These are phyloP conservation scores for Syzygium malaccense DNA, from an alignment of 441 rosid species.

Conservation along the genomic window DNA sequence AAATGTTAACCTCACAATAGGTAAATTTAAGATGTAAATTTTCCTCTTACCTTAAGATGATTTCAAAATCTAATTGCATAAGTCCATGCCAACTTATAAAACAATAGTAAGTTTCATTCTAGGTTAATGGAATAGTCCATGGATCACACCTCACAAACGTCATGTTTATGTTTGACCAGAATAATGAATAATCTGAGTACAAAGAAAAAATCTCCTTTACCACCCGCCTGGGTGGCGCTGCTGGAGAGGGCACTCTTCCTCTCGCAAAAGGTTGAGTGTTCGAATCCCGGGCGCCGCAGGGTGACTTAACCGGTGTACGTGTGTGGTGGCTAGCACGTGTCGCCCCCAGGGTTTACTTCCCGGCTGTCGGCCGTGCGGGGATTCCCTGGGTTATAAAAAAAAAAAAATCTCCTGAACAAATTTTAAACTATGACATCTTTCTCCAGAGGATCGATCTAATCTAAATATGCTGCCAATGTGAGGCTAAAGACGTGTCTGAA, in stretches of 20 bases:
- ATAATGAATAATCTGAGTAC: background rate
- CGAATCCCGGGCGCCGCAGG: no score
- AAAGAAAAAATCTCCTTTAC: no score
- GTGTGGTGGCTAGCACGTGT: no score
- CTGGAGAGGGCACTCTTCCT: no score
- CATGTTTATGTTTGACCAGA: background rate
- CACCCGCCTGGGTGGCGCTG: no score
- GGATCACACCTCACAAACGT: background rate
- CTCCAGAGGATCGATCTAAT: background rate
- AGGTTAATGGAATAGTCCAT: background rate
- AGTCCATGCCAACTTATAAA: background rate
- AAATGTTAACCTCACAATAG: background rate
- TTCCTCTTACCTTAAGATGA: background rate
- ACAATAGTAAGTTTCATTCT: background rate
- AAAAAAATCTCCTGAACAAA: background rate
- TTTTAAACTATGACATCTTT: background rate
- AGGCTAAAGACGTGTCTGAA: background rate
- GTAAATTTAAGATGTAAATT: background rate
- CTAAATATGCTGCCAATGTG: background rate
- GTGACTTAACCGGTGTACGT: no score
- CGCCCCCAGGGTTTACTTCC: no score
- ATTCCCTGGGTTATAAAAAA: no score
- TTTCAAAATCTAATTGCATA: background rate
- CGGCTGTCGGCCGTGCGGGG: no score
- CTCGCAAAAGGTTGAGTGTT: no score